Evolutionary conservation across 495 filamentous ascomycete species (phyloP).

Genomic region (Penicilliopsis zonata): DNA sequence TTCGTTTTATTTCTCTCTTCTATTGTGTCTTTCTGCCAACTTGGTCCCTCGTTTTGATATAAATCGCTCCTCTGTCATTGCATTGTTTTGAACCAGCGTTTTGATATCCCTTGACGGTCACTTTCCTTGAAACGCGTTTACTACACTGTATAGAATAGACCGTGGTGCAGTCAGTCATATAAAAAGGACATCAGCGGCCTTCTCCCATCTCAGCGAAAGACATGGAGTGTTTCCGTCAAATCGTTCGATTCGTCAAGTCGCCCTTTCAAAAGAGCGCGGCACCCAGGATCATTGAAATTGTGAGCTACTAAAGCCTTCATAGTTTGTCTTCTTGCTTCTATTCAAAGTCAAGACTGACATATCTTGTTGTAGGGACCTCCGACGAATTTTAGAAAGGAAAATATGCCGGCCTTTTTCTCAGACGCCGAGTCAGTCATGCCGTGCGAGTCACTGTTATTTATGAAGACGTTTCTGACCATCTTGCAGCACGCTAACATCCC

Average conservation of each 20-base stretch:
- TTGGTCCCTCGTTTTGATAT: slow-evolving; percentile 1
- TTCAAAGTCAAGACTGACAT: not conserved
- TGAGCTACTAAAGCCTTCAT: no score
- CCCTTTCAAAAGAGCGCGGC: slow-evolving; percentile 19
- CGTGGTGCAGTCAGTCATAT: no score
- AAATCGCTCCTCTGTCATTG: not conserved
- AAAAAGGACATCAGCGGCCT: no score
- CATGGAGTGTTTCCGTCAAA: slow-evolving; percentile 32
- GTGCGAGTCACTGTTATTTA: slow-evolving; percentile 6
- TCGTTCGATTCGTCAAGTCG: slow-evolving; percentile 23
- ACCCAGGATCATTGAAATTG: slow-evolving; percentile 24
- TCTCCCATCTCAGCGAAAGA: not conserved
- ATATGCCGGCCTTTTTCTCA: slow-evolving; percentile 25
- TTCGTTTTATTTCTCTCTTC: slow-evolving; percentile 3
- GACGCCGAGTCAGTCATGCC: slow-evolving; percentile 32
- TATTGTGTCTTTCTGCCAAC: slow-evolving; percentile 1
- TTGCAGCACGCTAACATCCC: slow-evolving; percentile 27
- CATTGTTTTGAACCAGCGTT: not conserved
- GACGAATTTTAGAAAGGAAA: slow-evolving; percentile 35
- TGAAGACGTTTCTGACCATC: slow-evolving; percentile 18
- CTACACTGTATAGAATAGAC: no score
- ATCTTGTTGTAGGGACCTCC: slow-evolving; percentile 22
- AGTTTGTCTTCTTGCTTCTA: not conserved
- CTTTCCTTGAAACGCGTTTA: no score
- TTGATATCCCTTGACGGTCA: no score